Evolutionary conservation across 1,139 yeast species (phyloP), one percentile per base, ranked within the genome.

Genomic region (Yamadazyma mexicana): DNA sequence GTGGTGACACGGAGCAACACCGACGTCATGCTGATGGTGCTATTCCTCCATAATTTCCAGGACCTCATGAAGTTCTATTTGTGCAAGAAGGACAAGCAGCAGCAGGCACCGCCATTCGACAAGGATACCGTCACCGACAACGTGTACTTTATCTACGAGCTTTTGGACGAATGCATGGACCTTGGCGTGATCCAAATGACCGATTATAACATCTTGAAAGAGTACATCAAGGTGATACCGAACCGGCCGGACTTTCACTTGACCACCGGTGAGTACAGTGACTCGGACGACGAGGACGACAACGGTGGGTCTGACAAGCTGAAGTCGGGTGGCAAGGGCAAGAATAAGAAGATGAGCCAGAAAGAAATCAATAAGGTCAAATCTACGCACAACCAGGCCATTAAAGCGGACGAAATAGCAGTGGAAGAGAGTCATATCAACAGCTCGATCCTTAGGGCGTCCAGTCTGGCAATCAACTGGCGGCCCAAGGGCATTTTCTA

Each of bases 361-460:
- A 50, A 49, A 20, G 56, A 56, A 15, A 41, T 50, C 11, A 44
- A 48, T 23, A 48, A 54, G 5, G 56, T 66, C 34, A 61, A 55
- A 40, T 66, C 75, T 3, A 69, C 76, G 0, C 69, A 65, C 40
- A 71, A 70, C 48, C 69, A 64, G 29, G 73, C 77, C 12, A 54
- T 64, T 16, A 61, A 55, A 14, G 51, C 66, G 1, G 71, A 67
- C 38, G 61, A 58, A 9, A 47, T 64, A n/a, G 52, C 52, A 1
- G 46, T 59, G 12, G 62, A 64, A 10, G 49, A 56, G 3, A 47
- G 52, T 16, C 46, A 54, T 25, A 69, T 83, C 44, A 84, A 85
- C 53, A 78, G 87, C 34, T 77, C 86, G 14, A 76, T 85, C 11
- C 66, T 56, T 50, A 66, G 75, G 29, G 68, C 75, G 0, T 62